Percentiles rank a stretch among this genome's conserved stretches.
These are phyloP conservation scores for Rhodotorula babjevae DNA, from an alignment of 768 basidiomycete species.

Conservation along the genomic window DNA sequence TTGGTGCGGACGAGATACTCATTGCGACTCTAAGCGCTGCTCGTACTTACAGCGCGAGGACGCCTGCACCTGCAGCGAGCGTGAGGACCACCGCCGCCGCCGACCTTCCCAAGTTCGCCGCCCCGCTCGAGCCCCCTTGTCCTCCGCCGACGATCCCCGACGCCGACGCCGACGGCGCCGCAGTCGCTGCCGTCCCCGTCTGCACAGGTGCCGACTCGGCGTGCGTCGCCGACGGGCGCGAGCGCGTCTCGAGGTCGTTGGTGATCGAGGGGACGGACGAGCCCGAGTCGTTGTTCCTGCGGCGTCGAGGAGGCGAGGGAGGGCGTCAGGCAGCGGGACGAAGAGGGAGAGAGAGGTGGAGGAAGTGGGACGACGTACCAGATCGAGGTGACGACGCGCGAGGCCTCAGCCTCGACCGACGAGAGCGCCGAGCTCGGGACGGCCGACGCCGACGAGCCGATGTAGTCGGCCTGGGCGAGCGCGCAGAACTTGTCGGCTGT, in stretches of 20 bases:
- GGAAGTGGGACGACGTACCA: conserved; percentile 13
- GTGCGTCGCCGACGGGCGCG: conserved; percentile 23
- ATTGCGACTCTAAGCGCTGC: too few relatives aligned
- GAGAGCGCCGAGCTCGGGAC: conserved; percentile 5
- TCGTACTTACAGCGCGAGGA: too few relatives aligned
- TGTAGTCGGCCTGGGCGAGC: neutral
- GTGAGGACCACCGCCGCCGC: too few relatives aligned
- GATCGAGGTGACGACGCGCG: conserved; percentile 32
- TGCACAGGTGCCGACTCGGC: neutral
- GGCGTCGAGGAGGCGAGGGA: neutral
- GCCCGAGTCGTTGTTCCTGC: conserved; percentile 38
- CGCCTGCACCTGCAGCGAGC: too few relatives aligned
- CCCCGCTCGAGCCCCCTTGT: too few relatives aligned
- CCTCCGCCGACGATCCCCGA: neutral
- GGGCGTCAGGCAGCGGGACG: too few relatives aligned
- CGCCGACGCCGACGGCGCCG: too few relatives aligned
- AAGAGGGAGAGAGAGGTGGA: neutral
- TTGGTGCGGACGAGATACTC: too few relatives aligned
- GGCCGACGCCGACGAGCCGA: neutral
- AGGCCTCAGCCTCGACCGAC: conserved; percentile 19
- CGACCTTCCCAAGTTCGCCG: too few relatives aligned
- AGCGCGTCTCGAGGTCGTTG: conserved; percentile 22
- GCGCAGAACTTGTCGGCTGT: conserved; percentile 37
- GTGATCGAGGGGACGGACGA: conserved; percentile 29
- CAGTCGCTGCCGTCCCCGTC: neutral